Conservation (phyloP, 2,329 filamentous ascomycete species). For the Lachnum nothofagi region DNA sequence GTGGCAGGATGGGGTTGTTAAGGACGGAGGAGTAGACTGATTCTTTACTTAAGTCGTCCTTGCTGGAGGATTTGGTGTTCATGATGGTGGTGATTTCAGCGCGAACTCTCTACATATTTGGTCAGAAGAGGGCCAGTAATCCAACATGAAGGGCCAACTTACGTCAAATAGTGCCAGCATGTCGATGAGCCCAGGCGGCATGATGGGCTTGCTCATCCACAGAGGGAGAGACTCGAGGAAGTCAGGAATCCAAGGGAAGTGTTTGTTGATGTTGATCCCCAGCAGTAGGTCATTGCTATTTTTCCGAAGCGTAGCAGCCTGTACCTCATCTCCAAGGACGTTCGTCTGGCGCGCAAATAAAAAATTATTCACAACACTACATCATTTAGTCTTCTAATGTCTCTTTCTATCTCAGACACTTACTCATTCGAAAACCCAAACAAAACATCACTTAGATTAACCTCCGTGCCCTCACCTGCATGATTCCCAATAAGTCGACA, state of each 20-base stretch:
- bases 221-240: slow-evolving; percentile 13
- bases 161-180: slow-evolving; percentile 13
- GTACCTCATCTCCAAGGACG: slow-evolving; percentile 8
- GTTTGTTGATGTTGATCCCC: slow-evolving; percentile 12
- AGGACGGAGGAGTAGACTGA: slow-evolving; percentile 2
- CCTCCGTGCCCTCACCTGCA: not conserved
- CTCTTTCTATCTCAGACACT: no score
- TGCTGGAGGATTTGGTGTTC: not conserved
- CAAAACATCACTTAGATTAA: slow-evolving; percentile 8
- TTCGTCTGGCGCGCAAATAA: slow-evolving; percentile 10
- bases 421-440: slow-evolving; percentile 11
- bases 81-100: slow-evolving; percentile 2
- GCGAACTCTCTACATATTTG: slow-evolving; percentile 7
- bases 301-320: slow-evolving; percentile 5
- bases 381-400: no score
- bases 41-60: slow-evolving; percentile 5
- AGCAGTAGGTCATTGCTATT: slow-evolving; percentile 8
- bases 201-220: slow-evolving; percentile 12
- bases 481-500: slow-evolving; percentile 6
- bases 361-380: slow-evolving; percentile 9
- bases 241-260: slow-evolving; percentile 12
- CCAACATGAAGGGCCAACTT: not conserved
- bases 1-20: slow-evolving; percentile 6
- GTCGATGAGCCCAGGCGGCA: slow-evolving; percentile 15
- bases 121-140: not conserved